Conservation (phyloP, 495 filamentous ascomycete genomes). For the Neurospora sp. region DNA sequence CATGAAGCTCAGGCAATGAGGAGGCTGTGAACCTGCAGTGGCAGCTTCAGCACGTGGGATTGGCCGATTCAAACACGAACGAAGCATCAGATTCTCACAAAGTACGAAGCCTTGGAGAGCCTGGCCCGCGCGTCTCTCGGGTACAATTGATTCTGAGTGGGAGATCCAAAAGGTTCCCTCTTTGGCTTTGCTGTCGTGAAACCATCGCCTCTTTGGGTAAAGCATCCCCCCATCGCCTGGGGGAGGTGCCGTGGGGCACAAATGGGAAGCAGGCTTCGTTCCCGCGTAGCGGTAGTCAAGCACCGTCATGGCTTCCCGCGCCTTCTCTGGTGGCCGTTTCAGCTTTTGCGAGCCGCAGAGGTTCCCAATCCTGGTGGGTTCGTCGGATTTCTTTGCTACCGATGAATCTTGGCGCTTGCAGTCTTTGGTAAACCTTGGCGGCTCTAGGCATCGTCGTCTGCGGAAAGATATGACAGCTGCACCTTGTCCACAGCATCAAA, state of each 20-base stretch:
- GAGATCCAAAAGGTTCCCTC: not conserved
- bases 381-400: not conserved
- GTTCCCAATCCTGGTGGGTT: not conserved
- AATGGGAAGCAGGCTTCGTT: not conserved
- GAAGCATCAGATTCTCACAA: not conserved
- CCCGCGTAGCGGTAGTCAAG: not conserved
- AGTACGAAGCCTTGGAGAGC: not conserved
- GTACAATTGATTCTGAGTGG: not conserved
- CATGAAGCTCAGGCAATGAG: not conserved
- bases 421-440: not conserved
- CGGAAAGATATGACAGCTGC: not conserved
- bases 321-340: not conserved
- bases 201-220: not conserved
- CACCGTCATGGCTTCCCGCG: not conserved
- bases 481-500: not conserved
- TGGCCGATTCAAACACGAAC: not conserved
- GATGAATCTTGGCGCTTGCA: not conserved
- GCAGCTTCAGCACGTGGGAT: not conserved
- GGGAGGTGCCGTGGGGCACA: not conserved
- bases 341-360: not conserved
- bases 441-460: not conserved
- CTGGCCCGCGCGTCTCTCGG: not conserved
- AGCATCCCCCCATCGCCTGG: not conserved
- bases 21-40: not conserved
- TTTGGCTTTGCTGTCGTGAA: not conserved